Evolutionary conservation across 1,284 basidiomycete genomes (phyloP), one percentile per base, ranked within the genome.

Genomic region (Cutaneotrichosporon cyanovorans): DNA sequence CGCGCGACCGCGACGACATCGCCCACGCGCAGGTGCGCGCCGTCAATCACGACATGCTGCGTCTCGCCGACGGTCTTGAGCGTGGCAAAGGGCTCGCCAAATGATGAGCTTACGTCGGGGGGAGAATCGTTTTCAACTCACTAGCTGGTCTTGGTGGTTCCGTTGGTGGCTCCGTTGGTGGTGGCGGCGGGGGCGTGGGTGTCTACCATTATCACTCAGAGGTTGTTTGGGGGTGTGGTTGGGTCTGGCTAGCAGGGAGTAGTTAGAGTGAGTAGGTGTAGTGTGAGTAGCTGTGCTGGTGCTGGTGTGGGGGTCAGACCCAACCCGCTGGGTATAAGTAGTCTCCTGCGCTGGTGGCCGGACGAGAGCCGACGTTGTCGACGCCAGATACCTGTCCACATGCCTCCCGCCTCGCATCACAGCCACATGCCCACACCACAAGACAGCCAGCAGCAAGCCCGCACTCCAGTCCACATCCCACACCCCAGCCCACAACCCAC

Each of bases 1-100:
- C 51, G 51, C 14, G 51, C 51, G 18, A 53, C 39, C 30, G 51
- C 51, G 37, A 53, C 48, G 12, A 53, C 51, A 36, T 53, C 51
- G 33, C 48, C 51, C 6, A 53, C 25, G 22, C 35, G 39, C 34
- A 53, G 42, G 42, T 23, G 38, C 21, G 44, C 30, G 39, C 51
- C 51, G 18, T 53, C 51, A n/a, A 53, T 53, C 11, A 20, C 18
- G 41, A 53, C 45, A 12, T 22, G 40, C 39, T 51, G 45, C 23
- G 37, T 37, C 2, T 37, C 36, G 25, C 30, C 30, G 21, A 42
- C 37, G 41, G 46, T 42, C 10, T 37, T 37, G 38, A 43, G 48
- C 28, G 51, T 53, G n/a, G 32, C 28, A 44, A 53, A 53, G 30
- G 48, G 48, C 44, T 49, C 47, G 25, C 51, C 25, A 28, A 28